Evolutionary conservation across 345 rosid genomes (phyloP).

Genomic region (Turritis glabra): DNA sequence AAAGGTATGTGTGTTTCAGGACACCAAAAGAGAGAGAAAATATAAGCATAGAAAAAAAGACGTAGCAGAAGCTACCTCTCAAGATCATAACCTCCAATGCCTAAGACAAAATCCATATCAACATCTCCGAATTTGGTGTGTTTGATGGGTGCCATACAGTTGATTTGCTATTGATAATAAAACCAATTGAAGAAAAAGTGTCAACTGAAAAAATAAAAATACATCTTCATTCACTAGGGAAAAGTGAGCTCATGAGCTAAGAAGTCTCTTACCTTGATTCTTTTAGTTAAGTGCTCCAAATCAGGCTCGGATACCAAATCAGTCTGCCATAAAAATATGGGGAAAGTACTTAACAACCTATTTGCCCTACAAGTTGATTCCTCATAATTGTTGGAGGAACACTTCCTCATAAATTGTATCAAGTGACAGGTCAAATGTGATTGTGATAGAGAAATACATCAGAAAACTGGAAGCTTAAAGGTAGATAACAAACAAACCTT

Average conservation of each 20-base stretch:
- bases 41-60: background rate
- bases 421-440: background rate
- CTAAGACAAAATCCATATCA: constrained; percentile 77
- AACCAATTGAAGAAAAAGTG: background rate
- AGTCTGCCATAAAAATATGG: constrained; percentile 45
- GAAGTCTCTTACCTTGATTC: constrained; percentile 53
- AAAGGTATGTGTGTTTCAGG: constrained; percentile 9
- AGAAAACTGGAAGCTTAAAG: background rate
- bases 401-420: background rate
- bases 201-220: background rate
- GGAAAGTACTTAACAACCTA: background rate
- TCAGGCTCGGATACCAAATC: constrained; percentile 66
- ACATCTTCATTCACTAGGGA: background rate
- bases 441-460: background rate
- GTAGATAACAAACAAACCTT: background rate
- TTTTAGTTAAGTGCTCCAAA: constrained; percentile 48
- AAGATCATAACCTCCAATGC: constrained; percentile 78
- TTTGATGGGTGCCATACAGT: constrained; percentile 64
- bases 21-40: background rate
- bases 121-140: constrained; percentile 54
- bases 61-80: constrained; percentile 49
- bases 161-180: constrained; percentile 48
- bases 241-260: background rate
- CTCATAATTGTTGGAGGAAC: background rate
- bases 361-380: background rate